phyloP scores from a whole-genome alignment of 2,329 filamentous ascomycete genomes.

The Boeremia lycopersici region DNA sequence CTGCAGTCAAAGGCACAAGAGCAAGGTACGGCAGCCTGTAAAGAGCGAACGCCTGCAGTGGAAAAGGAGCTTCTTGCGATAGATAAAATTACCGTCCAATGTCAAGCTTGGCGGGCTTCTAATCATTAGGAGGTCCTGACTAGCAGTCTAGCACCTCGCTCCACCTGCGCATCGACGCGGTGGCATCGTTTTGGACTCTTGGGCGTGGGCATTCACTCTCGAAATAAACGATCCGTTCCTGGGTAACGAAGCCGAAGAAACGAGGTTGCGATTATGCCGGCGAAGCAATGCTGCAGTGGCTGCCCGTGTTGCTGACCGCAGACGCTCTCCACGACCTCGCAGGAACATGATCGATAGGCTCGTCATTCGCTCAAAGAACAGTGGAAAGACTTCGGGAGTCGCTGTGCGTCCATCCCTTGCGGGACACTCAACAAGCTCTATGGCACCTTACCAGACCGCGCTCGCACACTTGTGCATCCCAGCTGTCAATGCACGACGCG shows the following conservation, averaged over 20 bases:
- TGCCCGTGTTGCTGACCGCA: slow-evolving; percentile 7
- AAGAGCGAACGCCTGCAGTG: slow-evolving; percentile 15
- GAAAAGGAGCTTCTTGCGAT: slow-evolving; percentile 33
- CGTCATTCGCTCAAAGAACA: not conserved
- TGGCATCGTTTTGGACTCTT: not conserved
- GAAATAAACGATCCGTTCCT: not conserved
- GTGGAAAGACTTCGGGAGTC: not conserved
- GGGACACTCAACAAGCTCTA: not conserved
- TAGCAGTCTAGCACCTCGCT: slow-evolving; percentile 12
- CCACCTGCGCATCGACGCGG: slow-evolving; percentile 6
- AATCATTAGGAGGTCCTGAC: slow-evolving; percentile 21
- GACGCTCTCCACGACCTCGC: not conserved
- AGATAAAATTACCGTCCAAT: slow-evolving; percentile 25
- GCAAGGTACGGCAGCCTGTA: slow-evolving; percentile 17
- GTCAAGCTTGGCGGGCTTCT: slow-evolving; percentile 24
- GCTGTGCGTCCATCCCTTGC: slow-evolving; percentile 13
- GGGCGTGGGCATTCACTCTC: slow-evolving; percentile 1
- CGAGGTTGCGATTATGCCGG: not conserved
- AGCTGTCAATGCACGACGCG: slow-evolving; percentile 6
- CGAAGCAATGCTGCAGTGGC: not conserved
- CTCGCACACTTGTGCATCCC: slow-evolving; percentile 6
- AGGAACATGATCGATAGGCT: not conserved
- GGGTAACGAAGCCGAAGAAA: not conserved
- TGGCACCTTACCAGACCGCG: slow-evolving; percentile 4
- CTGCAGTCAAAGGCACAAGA: slow-evolving; percentile 16